These are phyloP conservation scores for Nicotiana paniculata DNA, from an alignment of 257 asterid genomes.

Conservation along the genomic window DNA sequence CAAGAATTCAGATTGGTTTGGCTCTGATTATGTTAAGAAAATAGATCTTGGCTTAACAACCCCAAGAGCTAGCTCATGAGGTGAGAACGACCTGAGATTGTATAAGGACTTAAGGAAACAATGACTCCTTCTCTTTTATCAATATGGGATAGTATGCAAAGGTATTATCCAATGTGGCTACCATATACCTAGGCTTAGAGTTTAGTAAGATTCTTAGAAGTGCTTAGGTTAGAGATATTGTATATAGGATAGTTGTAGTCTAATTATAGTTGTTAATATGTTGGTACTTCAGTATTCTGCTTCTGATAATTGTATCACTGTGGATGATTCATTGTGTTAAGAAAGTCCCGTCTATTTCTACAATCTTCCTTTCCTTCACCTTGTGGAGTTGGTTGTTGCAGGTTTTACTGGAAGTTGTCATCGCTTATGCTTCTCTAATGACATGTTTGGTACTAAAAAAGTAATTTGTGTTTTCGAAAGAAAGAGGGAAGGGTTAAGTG, in stretches of 20 bases:
- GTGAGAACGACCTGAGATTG: too few relatives aligned
- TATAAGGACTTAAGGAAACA: too few relatives aligned
- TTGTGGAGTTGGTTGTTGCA: neutral
- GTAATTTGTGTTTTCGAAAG: neutral
- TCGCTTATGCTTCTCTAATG: neutral
- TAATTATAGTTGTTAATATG: neutral
- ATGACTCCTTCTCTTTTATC: too few relatives aligned
- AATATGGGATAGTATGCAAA: too few relatives aligned
- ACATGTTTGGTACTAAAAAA: neutral
- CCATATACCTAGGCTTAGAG: neutral
- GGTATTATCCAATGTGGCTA: neutral
- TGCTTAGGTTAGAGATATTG: neutral
- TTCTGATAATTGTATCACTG: neutral
- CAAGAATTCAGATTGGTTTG: too few relatives aligned
- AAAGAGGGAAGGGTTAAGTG: neutral
- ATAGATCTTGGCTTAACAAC: too few relatives aligned
- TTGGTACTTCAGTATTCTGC: neutral
- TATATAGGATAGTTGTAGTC: neutral
- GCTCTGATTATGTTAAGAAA: too few relatives aligned
- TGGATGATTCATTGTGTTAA: neutral
- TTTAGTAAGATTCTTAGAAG: neutral
- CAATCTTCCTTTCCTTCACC: neutral
- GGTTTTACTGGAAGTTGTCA: neutral
- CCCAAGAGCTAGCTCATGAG: too few relatives aligned
- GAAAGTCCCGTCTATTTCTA: neutral